Conservation (phyloP, 2,329 filamentous ascomycete genomes). For the Colletotrichum sp. region DNA sequence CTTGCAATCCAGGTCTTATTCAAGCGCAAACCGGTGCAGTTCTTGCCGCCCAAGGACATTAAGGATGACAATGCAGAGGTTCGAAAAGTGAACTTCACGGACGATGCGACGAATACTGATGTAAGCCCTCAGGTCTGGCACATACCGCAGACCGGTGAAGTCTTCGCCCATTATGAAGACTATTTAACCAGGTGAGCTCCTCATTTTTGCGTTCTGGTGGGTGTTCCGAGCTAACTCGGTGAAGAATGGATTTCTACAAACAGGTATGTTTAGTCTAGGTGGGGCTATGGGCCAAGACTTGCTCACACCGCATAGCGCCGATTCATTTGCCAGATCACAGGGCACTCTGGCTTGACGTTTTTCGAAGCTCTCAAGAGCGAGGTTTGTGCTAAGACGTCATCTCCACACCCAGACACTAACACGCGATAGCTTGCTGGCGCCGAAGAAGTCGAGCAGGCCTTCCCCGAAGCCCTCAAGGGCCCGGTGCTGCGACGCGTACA, state of each 20-base stretch:
- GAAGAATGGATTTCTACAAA: slow-evolving; percentile 90
- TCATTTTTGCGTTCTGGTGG: background rate
- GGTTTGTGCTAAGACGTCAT: slow-evolving; percentile 57
- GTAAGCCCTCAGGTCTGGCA: slow-evolving; percentile 77
- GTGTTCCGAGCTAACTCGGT: slow-evolving; percentile 32
- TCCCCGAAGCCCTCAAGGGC: slow-evolving; percentile 89
- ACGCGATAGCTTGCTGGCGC: slow-evolving; percentile 72
- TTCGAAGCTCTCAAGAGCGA: slow-evolving; percentile 93
- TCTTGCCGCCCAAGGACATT: slow-evolving; percentile 73
- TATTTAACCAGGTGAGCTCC: slow-evolving; percentile 78
- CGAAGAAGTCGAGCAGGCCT: slow-evolving; percentile 87
- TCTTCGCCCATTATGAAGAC: slow-evolving; percentile 87
- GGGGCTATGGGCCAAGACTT: slow-evolving; percentile 18
- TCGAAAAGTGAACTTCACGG: slow-evolving; percentile 33
- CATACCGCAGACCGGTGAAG: slow-evolving; percentile 87
- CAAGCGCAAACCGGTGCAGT: slow-evolving; percentile 93
- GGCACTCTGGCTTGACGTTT: slow-evolving; percentile 88
- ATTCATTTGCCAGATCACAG: slow-evolving; percentile 96
- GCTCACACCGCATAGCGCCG: slow-evolving; percentile 61
- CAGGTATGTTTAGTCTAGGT: slow-evolving; percentile 62
- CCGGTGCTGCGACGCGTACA: slow-evolving; percentile 91
- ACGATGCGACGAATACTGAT: slow-evolving; percentile 19
- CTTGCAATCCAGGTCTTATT: slow-evolving; percentile 76
- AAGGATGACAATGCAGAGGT: slow-evolving; percentile 87
- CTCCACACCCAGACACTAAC: background rate